phyloP scores from a whole-genome alignment of 345 rosid genomes.

The Xanthoceras sorbifolium region DNA sequence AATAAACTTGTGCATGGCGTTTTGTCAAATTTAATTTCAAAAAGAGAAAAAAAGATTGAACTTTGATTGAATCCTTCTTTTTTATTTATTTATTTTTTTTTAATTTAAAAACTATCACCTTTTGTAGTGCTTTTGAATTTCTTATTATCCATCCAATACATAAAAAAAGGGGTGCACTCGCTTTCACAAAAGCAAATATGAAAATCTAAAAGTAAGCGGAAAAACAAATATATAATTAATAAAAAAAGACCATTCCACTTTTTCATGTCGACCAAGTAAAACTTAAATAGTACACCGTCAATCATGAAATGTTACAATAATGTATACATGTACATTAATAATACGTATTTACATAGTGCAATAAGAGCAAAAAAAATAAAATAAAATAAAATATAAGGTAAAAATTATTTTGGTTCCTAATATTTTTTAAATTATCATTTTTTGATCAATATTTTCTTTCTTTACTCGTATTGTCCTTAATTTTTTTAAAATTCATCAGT shows the following conservation, averaged over 20 bases:
- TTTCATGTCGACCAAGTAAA: background rate
- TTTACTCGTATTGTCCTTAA: too few species aligned
- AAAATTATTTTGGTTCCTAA: too few species aligned
- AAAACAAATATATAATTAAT: background rate
- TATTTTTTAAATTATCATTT: too few species aligned
- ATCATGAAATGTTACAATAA: background rate
- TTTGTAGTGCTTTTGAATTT: background rate
- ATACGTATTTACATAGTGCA: too few species aligned
- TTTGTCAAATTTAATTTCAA: background rate
- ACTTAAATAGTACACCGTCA: background rate
- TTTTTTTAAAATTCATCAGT: too few species aligned
- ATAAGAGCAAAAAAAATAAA: too few species aligned
- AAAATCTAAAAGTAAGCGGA: background rate
- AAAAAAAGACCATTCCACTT: background rate
- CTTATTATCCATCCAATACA: background rate
- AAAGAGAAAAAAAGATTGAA: background rate
- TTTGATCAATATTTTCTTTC: too few species aligned
- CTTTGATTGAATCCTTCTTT: background rate
- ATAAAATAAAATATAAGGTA: too few species aligned
- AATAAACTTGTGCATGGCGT: background rate
- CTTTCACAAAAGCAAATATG: background rate
- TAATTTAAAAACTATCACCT: background rate
- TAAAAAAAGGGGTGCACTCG: background rate
- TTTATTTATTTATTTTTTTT: too few species aligned
- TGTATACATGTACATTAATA: too few species aligned